Conservation (phyloP, 192 early-diverging fungal species). For the Dissophora ornata region DNA sequence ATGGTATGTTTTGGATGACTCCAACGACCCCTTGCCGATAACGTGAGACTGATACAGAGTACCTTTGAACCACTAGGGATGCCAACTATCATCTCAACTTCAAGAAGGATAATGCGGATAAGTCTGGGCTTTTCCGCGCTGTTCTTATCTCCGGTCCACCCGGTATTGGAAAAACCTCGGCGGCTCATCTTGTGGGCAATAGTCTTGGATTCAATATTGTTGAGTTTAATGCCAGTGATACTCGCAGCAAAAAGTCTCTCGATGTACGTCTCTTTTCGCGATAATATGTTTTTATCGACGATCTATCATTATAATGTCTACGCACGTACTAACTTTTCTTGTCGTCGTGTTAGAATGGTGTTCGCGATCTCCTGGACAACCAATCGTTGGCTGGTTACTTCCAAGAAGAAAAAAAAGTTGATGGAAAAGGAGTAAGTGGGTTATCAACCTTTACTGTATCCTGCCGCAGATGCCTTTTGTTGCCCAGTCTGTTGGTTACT, state of each 20-base stretch:
- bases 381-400: constrained; percentile 70
- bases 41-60: no score
- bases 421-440: constrained; percentile 40
- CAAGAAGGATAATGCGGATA: constrained; percentile 65
- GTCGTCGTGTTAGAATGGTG: constrained; percentile 56
- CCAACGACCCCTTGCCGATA: no score
- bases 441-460: not conserved
- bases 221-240: constrained; percentile 99
- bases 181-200: constrained; percentile 89
- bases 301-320: no score
- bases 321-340: no score
- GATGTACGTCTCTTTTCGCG: constrained; percentile 66
- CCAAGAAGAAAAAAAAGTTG: constrained; percentile 2
- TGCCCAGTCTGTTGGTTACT: not conserved
- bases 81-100: constrained; percentile 59
- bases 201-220: constrained; percentile 83
- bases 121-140: constrained; percentile 65
- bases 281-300: no score
- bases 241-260: constrained; percentile 89
- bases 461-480: constrained; percentile 1
- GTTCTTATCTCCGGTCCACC: constrained; percentile 94
- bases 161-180: constrained; percentile 98
- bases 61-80: no score
- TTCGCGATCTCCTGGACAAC: constrained; percentile 65
- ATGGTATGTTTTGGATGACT: constrained; percentile 82